These are phyloP conservation scores for Marasmius oreades DNA, from an alignment of 1,284 basidiomycete species.

Conservation along the genomic window DNA sequence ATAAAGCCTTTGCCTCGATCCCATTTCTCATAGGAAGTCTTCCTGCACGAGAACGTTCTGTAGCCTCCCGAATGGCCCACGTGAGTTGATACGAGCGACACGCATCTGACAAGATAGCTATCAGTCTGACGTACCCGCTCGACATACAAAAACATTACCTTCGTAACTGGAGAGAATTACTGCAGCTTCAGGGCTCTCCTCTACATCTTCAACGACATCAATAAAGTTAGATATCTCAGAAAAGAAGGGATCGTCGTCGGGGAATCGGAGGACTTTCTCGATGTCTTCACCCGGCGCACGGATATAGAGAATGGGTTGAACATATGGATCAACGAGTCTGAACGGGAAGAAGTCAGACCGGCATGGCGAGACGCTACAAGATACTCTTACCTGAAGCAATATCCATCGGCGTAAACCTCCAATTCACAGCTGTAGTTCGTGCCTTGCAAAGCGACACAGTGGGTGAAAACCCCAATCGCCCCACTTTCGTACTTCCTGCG, in stretches of 20 bases:
- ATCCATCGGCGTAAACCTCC: conserved; percentile 90
- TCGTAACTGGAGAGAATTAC: conserved; percentile 74
- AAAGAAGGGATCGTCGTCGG: conserved; percentile 91
- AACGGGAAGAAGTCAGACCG: conserved; percentile 2
- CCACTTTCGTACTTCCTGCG: conserved; percentile 89
- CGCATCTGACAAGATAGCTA: conserved; percentile 61
- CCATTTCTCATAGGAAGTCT: conserved; percentile 15
- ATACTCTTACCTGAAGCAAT: conserved; percentile 61
- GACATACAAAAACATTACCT: conserved; percentile 36
- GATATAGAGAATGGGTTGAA: conserved; percentile 79
- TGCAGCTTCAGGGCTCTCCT: conserved; percentile 64
- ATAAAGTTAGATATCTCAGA: conserved; percentile 85
- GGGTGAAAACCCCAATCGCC: conserved; percentile 89
- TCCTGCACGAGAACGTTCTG: conserved; percentile 52
- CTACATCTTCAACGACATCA: conserved; percentile 79
- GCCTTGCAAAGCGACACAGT: conserved; percentile 87
- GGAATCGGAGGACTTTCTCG: conserved; percentile 74
- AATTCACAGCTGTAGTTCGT: conserved; percentile 91
- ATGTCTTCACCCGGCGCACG: conserved; percentile 84
- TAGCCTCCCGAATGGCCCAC: conserved; percentile 82
- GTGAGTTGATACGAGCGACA: conserved; percentile 85
- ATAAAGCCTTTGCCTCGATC: conserved; percentile 16
- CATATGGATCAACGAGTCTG: conserved; percentile 86
- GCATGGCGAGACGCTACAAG: conserved; percentile 3
- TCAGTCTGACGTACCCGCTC: conserved; percentile 1